Evolutionary conservation across 2,329 filamentous ascomycete genomes (phyloP), one percentile per base, ranked within the genome.

Genomic region (Nigrospora sphaerica): DNA sequence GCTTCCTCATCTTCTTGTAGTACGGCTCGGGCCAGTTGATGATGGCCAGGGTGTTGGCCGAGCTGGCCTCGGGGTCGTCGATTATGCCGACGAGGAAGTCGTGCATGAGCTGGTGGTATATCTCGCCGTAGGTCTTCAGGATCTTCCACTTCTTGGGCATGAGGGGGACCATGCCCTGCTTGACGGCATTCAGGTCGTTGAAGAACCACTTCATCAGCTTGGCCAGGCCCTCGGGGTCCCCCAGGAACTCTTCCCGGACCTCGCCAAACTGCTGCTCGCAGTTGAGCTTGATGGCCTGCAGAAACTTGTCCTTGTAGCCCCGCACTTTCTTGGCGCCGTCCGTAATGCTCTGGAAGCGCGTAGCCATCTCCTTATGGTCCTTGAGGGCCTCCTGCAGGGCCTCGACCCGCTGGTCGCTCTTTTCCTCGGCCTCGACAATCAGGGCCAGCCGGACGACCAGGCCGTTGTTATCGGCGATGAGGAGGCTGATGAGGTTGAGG

Each of bases 61-160:
- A 91, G 40, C 82, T 88, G n/a, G 89, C 78, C 44, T 90, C 82
- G 1, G 86, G 80, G 58, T 95, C 88, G 56, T 96, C 86, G 49
- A 97, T 84, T 62, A 90, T 81, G 23, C 74, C 80, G 45, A 95
- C 71, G 11, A 98, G 76, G 64, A 93, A 95, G 65, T 96, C 89
- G 69, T 95, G 93, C 92, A 98, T 97, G 55, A 92, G 78, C 53
- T 80, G 77, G 69, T 98, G 93, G 63, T 98, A 98, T 51, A 95
- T 91, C 58, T 86, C 80, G 49, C 83, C 85, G 65, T 95, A 98
- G 1, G 87, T 93, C 62, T 86, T 84, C 69, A 91, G 86, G 41
- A 98, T 95, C 62, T 86, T 91, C 93, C 93, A 98, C 66, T 93
- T 95, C 68, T 88, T 92, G 10, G 95, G 93, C 81, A 96, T 91